Base-by-base conservation (phyloP, 345 rosid genomes). In the Raphanus raphanistrum region DNA sequence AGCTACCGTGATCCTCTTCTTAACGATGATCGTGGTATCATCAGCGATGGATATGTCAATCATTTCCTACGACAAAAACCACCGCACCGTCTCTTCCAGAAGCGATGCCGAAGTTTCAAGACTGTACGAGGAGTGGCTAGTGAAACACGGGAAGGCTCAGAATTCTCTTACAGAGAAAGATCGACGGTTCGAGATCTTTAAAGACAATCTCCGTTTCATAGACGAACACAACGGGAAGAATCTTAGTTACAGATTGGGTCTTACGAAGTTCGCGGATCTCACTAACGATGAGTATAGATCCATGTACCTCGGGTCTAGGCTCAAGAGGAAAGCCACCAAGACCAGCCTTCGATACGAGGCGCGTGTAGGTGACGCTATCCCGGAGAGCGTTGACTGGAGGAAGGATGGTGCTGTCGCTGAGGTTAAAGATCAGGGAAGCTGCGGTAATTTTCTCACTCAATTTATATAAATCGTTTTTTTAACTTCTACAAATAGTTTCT, bases 261-360 rank as follows among this genome's bases (percentile, higher is more conserved):
- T 89, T 84, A 94, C 89, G 82, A 88, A 84, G 74, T 94, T 94
- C 54, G 97, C 98, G 10, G 98, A 94, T 80, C 84, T 94, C 50
- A 89, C 95, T 27, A 92, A 94, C 83, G 98, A 92, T 59, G 98
- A 94, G 94, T 94, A 84, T 84, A 88, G 92, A 76, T 82, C 90
- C 70, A 84, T 9, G 85, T 88, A 88, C 73, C 73, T 94, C 54
- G 97, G 98, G 12, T 62, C 80, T 25, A 84, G 81, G 87, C 38
- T 36, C 25, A 5, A 31, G 29, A 84, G 64, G 81, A 87, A 84
- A 78, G 74, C 71, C 45, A 60, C 76, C 5, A 87, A 61, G 78
- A 65, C 63, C 3, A 84, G 90, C 50, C 80, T 81, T 11, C 85
- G 91, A 1, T 90, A 88, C 73, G 68, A 43, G 71, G 88, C 87